Evolutionary conservation across 306 rosid species (phyloP).

Genomic region (Prunus mira): DNA sequence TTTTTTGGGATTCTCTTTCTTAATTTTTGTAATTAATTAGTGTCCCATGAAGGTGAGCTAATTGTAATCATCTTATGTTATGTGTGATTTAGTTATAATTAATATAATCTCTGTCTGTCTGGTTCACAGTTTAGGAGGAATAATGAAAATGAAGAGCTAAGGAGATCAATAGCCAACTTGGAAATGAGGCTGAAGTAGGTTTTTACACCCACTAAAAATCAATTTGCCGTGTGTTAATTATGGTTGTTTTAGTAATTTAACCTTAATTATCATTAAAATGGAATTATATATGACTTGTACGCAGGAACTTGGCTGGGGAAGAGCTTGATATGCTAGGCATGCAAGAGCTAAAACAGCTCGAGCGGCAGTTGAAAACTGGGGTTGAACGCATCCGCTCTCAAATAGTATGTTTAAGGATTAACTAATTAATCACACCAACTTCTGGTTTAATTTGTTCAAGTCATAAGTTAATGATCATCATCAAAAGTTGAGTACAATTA

Average conservation of each 20-base stretch:
- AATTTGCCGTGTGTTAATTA: neutral
- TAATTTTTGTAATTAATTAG: too few relatives aligned
- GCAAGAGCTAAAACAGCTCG: slow-evolving; percentile 47
- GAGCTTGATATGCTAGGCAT: slow-evolving; percentile 40
- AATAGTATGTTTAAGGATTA: slow-evolving; percentile 22
- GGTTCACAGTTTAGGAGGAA: slow-evolving; percentile 35
- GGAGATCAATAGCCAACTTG: slow-evolving; percentile 28
- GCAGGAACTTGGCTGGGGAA: slow-evolving; percentile 46
- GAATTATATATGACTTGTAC: neutral
- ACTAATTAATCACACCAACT: neutral
- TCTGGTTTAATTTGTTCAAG: neutral
- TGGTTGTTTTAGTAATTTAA: too few relatives aligned
- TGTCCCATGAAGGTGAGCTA: too few relatives aligned
- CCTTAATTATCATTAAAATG: too few relatives aligned
- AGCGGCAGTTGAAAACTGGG: slow-evolving; percentile 41
- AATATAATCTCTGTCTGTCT: neutral
- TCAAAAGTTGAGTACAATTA: neutral
- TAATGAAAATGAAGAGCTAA: slow-evolving; percentile 40
- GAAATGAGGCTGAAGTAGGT: slow-evolving; percentile 37
- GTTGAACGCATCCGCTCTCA: slow-evolving; percentile 39
- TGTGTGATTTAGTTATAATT: too few relatives aligned
- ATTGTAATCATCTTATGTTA: too few relatives aligned
- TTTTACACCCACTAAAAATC: neutral
- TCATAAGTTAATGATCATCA: neutral
- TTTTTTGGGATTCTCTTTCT: too few relatives aligned